phyloP scores from a whole-genome alignment of 108 stramenopile genomes.

The Conticribra guillardii region DNA sequence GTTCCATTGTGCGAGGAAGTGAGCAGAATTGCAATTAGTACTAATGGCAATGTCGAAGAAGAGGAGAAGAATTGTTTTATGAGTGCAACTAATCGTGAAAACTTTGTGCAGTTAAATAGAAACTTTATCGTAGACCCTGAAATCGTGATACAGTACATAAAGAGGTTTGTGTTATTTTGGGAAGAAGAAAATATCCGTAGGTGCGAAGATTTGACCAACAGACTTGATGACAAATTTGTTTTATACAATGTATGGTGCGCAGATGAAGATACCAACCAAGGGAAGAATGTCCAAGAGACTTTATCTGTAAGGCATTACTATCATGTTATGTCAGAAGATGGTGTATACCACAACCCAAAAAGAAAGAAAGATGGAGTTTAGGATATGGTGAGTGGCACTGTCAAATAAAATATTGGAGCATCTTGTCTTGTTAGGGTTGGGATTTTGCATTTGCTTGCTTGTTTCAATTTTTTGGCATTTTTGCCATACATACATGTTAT shows the following conservation, averaged over 20 bases:
- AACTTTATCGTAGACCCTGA: conserved; percentile 13
- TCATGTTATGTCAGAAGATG: neutral
- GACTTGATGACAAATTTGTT: conserved; percentile 6
- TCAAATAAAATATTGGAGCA: no score
- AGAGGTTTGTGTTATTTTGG: conserved; percentile 1
- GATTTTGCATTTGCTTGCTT: no score
- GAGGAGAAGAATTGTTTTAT: conserved; percentile 15
- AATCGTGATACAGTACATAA: conserved; percentile 1
- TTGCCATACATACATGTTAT: no score
- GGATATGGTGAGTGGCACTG: no score
- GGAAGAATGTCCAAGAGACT: neutral
- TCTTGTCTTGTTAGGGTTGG: no score
- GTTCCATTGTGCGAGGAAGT: conserved; percentile 11
- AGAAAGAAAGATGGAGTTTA: no score
- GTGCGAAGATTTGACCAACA: conserved; percentile 4
- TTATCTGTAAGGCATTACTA: neutral
- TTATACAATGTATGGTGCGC: conserved; percentile 7
- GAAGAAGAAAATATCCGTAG: neutral
- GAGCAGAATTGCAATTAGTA: neutral
- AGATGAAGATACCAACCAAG: neutral
- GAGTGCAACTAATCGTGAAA: neutral
- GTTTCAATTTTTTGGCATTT: no score
- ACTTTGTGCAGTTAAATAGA: conserved; percentile 3
- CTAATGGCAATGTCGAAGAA: neutral
- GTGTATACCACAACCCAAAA: neutral